Evolutionary conservation across 805 yeast species (phyloP), one percentile per base, ranked within the genome.

Genomic region (Diddensiella transvaalensis): DNA sequence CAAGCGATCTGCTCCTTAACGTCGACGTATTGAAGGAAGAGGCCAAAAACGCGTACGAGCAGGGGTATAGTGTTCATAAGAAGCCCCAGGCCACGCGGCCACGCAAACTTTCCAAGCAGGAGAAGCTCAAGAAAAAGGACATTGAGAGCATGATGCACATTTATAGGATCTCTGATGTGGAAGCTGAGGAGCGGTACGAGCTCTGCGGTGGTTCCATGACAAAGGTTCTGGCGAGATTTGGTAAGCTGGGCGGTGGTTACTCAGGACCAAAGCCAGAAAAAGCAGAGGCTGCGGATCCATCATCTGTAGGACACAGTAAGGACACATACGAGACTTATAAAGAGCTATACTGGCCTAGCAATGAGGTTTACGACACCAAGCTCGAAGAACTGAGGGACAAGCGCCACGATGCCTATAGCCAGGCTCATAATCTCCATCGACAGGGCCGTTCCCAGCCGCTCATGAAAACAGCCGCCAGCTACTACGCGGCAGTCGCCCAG

Each of bases 401-500:
- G 26, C 47, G 49, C 2, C 40, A 42, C 13, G 18, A 30, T 8
- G 46, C 50, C 6, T 38, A 36, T 23, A 23, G 30, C 15, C 44
- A 50, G 23, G 52, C 53, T 3, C 42, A 30, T 3, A 51, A 54
- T 17, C 42, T 50, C 48, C 30, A 24, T 44, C 43, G 54, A n/a
- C 53, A 53, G 24, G 43, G 54, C 10, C 48, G 40, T 22, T 54
- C 60, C 6, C 49, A 56, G 40, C 57, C 55, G 6, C 50, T 57
- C 24, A 52, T 48, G 22, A 44, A 53, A 11, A 50, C 51, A 33
- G 59, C 59, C 2, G 57, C 56, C 8, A 52, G 54, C 3, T 47
- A 54, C 22, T 54, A 56, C 32, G 48, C 58, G 6, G 49, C 44
- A n/a, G 42, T 26, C 23, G 55, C 53, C 8, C 19, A 23, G 22